Evolutionary conservation across 1,284 basidiomycete species (phyloP).

Genomic region (Puccinia hordei): DNA sequence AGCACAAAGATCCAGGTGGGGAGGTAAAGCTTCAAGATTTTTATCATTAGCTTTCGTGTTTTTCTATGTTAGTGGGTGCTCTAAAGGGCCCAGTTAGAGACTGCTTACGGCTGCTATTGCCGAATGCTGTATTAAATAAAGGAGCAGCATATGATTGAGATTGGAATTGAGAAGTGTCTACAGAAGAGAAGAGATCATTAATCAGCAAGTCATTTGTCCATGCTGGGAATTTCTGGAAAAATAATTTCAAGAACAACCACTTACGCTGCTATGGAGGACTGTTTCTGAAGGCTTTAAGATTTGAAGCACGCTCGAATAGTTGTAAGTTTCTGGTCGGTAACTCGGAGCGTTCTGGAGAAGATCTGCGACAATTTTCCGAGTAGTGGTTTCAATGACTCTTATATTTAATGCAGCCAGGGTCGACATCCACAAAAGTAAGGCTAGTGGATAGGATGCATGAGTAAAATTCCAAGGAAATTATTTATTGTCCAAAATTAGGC

Average conservation of each 20-base stretch:
- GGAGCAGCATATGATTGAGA: not conserved
- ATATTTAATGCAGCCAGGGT: not conserved
- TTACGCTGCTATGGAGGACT: not conserved
- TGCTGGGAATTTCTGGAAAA: too few relatives aligned
- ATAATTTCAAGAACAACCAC: not conserved
- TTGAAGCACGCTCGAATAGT: not conserved
- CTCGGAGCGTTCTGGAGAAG: constrained; percentile 5
- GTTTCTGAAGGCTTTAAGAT: not conserved
- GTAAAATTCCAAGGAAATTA: not conserved
- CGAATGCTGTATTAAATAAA: constrained; percentile 3
- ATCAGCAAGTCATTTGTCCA: too few relatives aligned
- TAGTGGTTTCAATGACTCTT: not conserved
- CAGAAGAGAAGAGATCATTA: not conserved
- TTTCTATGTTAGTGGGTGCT: not conserved
- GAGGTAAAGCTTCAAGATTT: not conserved
- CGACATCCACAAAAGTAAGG: not conserved
- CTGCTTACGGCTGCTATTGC: not conserved
- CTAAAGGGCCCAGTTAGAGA: not conserved
- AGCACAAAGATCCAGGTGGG: not conserved
- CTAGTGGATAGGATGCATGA: not conserved
- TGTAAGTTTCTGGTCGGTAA: not conserved
- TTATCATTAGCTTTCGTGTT: not conserved
- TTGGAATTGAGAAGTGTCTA: not conserved
- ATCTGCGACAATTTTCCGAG: not conserved
- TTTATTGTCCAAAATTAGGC: not conserved